A percentile compares a stretch with the other conserved stretches of the same genome.
Conservation (phyloP, 2,329 filamentous ascomycete genomes). For the Colletotrichum cuscutae region DNA sequence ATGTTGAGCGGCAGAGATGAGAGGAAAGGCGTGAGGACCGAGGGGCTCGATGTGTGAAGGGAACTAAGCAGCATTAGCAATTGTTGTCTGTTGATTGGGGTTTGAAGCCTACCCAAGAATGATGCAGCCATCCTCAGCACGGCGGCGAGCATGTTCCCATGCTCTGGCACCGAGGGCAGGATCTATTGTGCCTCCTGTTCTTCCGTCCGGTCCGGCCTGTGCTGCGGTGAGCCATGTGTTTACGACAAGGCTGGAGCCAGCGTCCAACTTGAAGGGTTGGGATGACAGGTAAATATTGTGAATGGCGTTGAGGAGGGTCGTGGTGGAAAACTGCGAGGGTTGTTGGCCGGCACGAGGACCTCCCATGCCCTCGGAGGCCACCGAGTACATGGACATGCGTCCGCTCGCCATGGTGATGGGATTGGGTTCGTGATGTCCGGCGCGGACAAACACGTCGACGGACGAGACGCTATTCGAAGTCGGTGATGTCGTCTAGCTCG, state of each 20-base stretch:
- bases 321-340: conserved; percentile 87
- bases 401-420: conserved; percentile 62
- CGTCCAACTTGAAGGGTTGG: conserved; percentile 87
- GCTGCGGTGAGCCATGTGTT: conserved; percentile 94
- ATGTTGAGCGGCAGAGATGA: conserved; percentile 82
- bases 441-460: conserved; percentile 51
- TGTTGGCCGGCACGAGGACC: conserved; percentile 71
- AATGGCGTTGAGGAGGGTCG: conserved; percentile 89
- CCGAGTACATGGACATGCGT: conserved; percentile 76
- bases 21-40: conserved; percentile 83
- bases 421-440: conserved; percentile 44
- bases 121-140: conserved; percentile 95
- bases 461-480: conserved; percentile 18
- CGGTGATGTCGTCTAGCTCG: conserved; percentile 22
- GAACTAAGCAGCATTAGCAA: conserved; percentile 65
- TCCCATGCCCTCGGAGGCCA: conserved; percentile 71
- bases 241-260: conserved; percentile 89
- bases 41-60: conserved; percentile 88
- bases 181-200: conserved; percentile 83
- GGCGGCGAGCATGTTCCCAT: conserved; percentile 95
- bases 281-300: conserved; percentile 88
- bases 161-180: conserved; percentile 80
- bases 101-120: conserved; percentile 78
- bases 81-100: neutral
- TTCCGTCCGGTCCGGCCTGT: conserved; percentile 75